Conservation (phyloP, 225 moss, liverwort and hornwort species). For the Pseudisothecium myosuroides region DNA sequence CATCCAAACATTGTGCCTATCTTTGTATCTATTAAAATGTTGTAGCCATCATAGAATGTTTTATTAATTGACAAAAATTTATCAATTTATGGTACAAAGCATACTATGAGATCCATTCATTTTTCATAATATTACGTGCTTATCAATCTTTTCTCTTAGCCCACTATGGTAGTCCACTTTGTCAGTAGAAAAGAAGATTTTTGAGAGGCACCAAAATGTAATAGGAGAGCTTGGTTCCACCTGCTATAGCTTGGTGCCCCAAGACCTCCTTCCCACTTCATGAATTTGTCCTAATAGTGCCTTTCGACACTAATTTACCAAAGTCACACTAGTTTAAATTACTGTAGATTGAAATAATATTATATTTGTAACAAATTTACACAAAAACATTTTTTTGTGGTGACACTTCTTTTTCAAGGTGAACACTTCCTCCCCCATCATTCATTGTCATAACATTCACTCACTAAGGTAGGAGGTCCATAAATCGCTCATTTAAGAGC, state of each 20-base stretch:
- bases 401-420: too few species aligned
- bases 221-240: neutral
- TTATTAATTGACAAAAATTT: neutral
- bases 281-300: fast-evolving
- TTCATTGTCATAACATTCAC: too few species aligned
- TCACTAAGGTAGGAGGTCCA: too few species aligned
- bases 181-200: neutral
- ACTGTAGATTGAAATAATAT: neutral
- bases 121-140: fast-evolving
- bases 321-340: neutral
- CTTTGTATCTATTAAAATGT: neutral
- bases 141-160: neutral
- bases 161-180: fast-evolving
- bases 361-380: neutral
- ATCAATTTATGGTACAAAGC: too few species aligned
- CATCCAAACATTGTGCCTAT: neutral
- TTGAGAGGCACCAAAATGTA: neutral
- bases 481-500: too few species aligned
- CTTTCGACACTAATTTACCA: neutral
- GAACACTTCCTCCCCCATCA: too few species aligned
- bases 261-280: neutral
- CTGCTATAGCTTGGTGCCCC: fast-evolving
- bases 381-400: fast-evolving
- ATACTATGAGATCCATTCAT: neutral
- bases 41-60: neutral